Evolutionary conservation across 441 rosid genomes (phyloP), one percentile per base, ranked within the genome.

Genomic region (Biscutella laevigata): DNA sequence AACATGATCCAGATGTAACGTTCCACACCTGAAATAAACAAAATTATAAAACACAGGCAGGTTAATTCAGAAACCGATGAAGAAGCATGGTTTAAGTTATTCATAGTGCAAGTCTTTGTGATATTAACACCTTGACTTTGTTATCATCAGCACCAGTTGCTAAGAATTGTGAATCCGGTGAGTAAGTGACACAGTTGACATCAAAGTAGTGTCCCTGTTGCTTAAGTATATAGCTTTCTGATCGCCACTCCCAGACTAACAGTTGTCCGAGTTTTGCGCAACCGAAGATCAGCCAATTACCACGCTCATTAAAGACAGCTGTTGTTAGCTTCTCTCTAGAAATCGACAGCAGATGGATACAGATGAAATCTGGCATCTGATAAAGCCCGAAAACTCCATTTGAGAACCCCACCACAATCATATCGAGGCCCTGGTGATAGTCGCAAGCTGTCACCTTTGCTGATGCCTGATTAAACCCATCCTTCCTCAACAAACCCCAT

Each of bases 131-230:
- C 95, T 92, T 88, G 73, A 92, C 85, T 92, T 92, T 92, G 69
- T 88, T 88, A 76, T 92, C 99, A 64, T 92, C 95, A 17, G 99
- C 91, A 26, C 99, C 99, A 38, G 97, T 92, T 51, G 97, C 99
- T 81, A 92, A 42, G 43, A 92, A 74, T 28, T 92, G 99, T 0
- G 99, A 88, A 72, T 92, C 95, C 1, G 95, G 91, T 1, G 99
- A 92, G 71, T 83, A 92, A 32, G 91, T 84, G 38, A 92, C 68
- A 71, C 92, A 86, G 69, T 86, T 84, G 47, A 88, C 90, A 68
- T 88, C 97, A 66, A 86, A 88, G 64, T 81, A 92, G 65, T 92
- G 99, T 17, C 99, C 99, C 64, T 92, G 97, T 62, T 92, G 99
- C 82, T 88, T 92, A 70, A 88, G 49, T 75, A 92, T 74, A 70